Percentiles rank a stretch among this genome's conserved stretches.
These are phyloP conservation scores for Entomortierella chlamydospora DNA, from an alignment of 192 early-diverging fungal genomes.

Conservation along the genomic window DNA sequence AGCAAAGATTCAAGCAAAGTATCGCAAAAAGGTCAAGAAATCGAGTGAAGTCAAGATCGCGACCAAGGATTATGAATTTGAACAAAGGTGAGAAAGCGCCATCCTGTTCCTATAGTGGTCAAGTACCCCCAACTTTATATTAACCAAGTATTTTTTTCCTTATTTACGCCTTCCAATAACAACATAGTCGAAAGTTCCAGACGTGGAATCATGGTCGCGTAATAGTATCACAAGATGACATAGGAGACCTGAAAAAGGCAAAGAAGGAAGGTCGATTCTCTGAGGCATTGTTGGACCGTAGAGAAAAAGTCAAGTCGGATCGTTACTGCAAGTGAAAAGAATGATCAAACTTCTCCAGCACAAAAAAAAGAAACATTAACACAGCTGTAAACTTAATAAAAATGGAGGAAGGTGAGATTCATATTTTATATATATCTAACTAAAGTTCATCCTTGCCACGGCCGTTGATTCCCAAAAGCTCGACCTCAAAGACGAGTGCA, in stretches of 20 bases:
- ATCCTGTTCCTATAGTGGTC: too few relatives aligned
- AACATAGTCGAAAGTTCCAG: conserved; percentile 79
- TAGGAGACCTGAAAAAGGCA: conserved; percentile 69
- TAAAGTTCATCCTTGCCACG: conserved; percentile 39
- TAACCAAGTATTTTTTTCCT: not conserved
- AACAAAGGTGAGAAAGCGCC: conserved; percentile 69
- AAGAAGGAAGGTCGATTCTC: conserved; percentile 77
- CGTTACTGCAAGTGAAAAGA: conserved; percentile 79
- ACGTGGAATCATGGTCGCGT: conserved; percentile 76
- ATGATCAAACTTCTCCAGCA: not conserved
- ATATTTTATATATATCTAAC: not conserved
- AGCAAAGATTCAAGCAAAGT: conserved; percentile 77
- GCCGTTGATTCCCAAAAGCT: conserved; percentile 69
- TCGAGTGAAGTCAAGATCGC: conserved; percentile 62
- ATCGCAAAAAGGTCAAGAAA: conserved; percentile 66
- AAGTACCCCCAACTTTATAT: too few relatives aligned
- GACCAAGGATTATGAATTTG: conserved; percentile 69
- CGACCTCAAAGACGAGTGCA: conserved; percentile 86
- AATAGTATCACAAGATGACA: conserved; percentile 65
- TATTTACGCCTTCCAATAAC: too few relatives aligned
- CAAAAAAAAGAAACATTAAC: not conserved
- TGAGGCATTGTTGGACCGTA: conserved; percentile 82
- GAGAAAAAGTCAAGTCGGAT: conserved; percentile 86
- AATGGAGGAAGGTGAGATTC: too few relatives aligned
- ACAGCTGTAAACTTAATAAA: not conserved